A percentile compares a stretch with the other conserved stretches of the same genome.
Conservation (phyloP, 495 filamentous ascomycete species). For the Xylaria curta region DNA sequence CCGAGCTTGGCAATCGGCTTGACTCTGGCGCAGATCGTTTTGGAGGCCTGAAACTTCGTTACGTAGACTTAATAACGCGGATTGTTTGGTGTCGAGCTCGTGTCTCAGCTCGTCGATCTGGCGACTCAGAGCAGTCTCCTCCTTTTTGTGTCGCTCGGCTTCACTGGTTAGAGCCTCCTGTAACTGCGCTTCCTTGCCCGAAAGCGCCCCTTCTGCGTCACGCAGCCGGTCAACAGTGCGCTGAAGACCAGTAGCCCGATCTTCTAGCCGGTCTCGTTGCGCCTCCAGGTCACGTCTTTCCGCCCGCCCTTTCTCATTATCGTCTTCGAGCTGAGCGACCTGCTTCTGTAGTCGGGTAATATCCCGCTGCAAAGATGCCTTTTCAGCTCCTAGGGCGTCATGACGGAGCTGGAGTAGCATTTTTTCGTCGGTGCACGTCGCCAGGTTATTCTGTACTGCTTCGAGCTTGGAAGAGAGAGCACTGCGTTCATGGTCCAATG, state of each 20-base stretch:
- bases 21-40: slow-evolving; percentile 71
- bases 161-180: not conserved
- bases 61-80: slow-evolving; percentile 49
- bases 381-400: not conserved
- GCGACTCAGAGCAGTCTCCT: not conserved
- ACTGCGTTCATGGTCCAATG: not conserved
- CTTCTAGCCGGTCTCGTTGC: not conserved
- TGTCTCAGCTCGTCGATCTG: slow-evolving; percentile 49
- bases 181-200: slow-evolving; percentile 40
- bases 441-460: not conserved
- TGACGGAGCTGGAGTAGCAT: not conserved
- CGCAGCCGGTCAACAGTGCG: not conserved
- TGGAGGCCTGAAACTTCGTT: slow-evolving; percentile 57
- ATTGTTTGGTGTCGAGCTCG: slow-evolving; percentile 52
- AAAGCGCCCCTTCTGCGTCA: not conserved
- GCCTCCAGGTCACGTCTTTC: not conserved
- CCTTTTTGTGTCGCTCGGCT: slow-evolving; percentile 44
- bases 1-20: slow-evolving; percentile 67
- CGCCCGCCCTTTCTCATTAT: not conserved
- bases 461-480: slow-evolving; percentile 6
- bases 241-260: not conserved
- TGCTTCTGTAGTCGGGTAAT: not conserved
- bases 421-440: not conserved
- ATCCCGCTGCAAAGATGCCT: not conserved
- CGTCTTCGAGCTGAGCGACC: not conserved